A percentile compares a stretch with the other conserved stretches of the same genome.
Evolutionary conservation across 768 basidiomycete genomes (phyloP).

Genomic region (Cubamyces sp.): DNA sequence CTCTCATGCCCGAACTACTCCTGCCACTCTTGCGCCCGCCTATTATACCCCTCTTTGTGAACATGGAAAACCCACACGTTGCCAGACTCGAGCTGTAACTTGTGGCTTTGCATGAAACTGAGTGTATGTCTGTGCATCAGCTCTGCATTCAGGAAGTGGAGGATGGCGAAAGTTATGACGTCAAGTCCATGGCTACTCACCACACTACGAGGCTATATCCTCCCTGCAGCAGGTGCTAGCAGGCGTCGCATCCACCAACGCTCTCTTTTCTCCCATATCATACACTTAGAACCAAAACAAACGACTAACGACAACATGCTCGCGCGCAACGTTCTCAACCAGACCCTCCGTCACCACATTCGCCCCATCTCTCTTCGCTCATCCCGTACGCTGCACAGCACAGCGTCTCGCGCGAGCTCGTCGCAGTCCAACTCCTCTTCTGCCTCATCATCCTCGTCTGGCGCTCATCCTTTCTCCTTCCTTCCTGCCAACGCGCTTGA

Average conservation of each 20-base stretch:
- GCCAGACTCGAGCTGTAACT: no score
- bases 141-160: conserved; percentile 4
- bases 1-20: no score
- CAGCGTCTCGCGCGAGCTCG: background rate
- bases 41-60: no score
- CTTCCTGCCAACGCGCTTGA: conserved; percentile 8
- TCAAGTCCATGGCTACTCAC: conserved; percentile 1
- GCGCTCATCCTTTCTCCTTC: conserved; percentile 5
- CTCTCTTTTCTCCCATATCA: background rate
- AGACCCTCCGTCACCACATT: conserved; percentile 5
- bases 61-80: no score
- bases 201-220: background rate
- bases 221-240: background rate
- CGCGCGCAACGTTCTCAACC: conserved; percentile 4
- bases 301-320: background rate
- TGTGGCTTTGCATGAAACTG: background rate
- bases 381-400: conserved; percentile 6
- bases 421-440: background rate
- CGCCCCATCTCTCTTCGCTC: background rate
- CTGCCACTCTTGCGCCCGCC: no score
- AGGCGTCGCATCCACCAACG: background rate
- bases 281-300: background rate
- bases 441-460: background rate
- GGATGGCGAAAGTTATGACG: conserved; percentile 15
- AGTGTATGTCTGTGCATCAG: background rate